phyloP scores from a whole-genome alignment of 495 filamentous ascomycete genomes.

The Echria macrotheca region DNA sequence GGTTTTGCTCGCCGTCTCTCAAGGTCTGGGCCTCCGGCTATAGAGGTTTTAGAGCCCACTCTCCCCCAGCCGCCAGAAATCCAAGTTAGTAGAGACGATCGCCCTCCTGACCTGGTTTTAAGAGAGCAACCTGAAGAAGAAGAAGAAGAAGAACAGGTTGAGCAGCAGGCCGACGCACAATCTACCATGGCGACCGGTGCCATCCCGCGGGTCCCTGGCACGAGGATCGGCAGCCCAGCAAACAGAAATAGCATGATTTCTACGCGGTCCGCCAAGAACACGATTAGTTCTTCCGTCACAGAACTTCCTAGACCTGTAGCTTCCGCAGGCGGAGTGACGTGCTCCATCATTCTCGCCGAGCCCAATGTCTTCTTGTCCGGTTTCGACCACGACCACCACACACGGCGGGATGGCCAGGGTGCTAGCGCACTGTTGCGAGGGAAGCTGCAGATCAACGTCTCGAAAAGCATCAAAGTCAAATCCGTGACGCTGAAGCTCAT shows the following conservation, averaged over 20 bases:
- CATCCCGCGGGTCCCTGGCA: conserved; percentile 11
- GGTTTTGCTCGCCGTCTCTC: conserved; percentile 27
- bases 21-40: conserved; percentile 9
- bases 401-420: conserved; percentile 46
- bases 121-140: background rate
- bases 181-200: conserved; percentile 22
- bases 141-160: background rate
- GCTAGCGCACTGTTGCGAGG: conserved; percentile 81
- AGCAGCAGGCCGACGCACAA: conserved; percentile 4
- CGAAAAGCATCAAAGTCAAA: conserved; percentile 91
- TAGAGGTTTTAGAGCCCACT: conserved; percentile 7
- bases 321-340: conserved; percentile 64
- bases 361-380: conserved; percentile 86
- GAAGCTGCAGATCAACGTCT: conserved; percentile 72
- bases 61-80: background rate
- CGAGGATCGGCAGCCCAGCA: conserved; percentile 8
- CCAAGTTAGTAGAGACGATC: background rate
- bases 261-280: conserved; percentile 38
- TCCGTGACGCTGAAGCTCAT: conserved; percentile 82
- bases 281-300: conserved; percentile 35
- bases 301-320: conserved; percentile 64
- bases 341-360: conserved; percentile 75
- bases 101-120: background rate
- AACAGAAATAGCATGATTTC: conserved; percentile 42
- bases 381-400: conserved; percentile 74